Base-by-base conservation (phyloP, 2,329 filamentous ascomycete species). In the Daldinia eschscholtzii region DNA sequence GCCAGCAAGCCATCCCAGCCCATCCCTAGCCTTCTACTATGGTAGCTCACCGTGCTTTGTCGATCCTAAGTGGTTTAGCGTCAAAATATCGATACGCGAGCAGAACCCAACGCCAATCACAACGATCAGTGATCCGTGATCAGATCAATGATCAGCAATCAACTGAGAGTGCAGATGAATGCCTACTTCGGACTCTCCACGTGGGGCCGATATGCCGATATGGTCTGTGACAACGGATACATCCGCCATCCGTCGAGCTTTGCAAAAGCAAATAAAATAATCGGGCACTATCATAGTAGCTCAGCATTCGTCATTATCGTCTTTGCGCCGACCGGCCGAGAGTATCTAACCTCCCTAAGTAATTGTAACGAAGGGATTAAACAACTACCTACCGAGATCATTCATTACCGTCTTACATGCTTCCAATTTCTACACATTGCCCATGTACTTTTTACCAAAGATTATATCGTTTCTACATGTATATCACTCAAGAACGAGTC, bases 101-200 rank as follows among this genome's bases (percentile, higher is more conserved):
- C 18, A 57, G 58, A 68, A 67, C 68, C 68, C 44, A 55, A 61
- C 61, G 64, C 64, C 28, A 70, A 70, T 70, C 67, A 67, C 48
- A 55, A 30, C 52, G 52, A 55, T 37, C 30, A 42, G 18, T 41
- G 20, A 41, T 53, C 33, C 41, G 20, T 57, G 53, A 41, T 42
- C 37, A 18, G 13, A 52, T 53, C 33, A 57, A 15, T 30, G 53
- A 28, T 42, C 37, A 42, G 10, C 28, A 35, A 58, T 66, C 64
- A 55, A 58, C 53, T 62, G 23, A 57, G 15, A 58, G 44, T 57
- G 64, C 50, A 65, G 58, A 69, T 63, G 41, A 68, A 66, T 57
- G 12, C 62, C 48, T 61, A 20, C 50, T 48, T 37, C 13, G 41
- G 37, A 58, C 60, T 42, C 59, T 61, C 63, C 60, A 69, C 64